Evolutionary conservation across 495 filamentous ascomycete genomes (phyloP), one percentile per base, ranked within the genome.

Genomic region (Penicillium atrosanguineum): DNA sequence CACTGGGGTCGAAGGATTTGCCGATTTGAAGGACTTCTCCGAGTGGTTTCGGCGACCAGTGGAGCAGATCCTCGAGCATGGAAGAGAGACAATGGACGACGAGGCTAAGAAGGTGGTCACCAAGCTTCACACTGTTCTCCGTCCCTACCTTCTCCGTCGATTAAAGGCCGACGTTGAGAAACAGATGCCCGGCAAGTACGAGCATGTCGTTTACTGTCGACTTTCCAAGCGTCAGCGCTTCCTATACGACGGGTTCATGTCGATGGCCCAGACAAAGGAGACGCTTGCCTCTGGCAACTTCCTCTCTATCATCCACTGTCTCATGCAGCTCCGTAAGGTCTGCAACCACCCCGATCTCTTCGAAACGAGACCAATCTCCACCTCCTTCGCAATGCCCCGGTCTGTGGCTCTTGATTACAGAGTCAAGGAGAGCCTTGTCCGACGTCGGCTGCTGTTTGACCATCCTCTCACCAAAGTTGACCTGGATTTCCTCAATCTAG

Each of bases 341-440:
- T 99, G 95, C 78, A 97, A 97, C 60, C 95, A 99, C 64, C 95
- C 95, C 0, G 95, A 99, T 74, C 81, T 97, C 14, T 99, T 99
- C 64, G 89, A 97, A 57, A 95, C 94, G n/a, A 83, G 95, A 14
- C 90, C 88, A n/a, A 96, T 99, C 64, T 91, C 95, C 61, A 97
- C 90, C 2, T 97, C 93, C 6, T 96, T 95, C 68, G 91, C 91
- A 7, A 95, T 97, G 89, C 81, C 85, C 29, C 88, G 80, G 41
- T 92, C 91, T 21, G 86, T 87, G 6, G 75, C 87, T n/a, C 84
- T 87, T 7, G 85, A 89, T 21, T 99, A 83, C 55, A 86, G 89
- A 60, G 75, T 83, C 48, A 91, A 89, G 47, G 90, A 96, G 48
- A 70, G 79, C 9, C 73, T 91, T 29, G 76, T 97, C 28, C 79